phyloP scores from a whole-genome alignment of 345 rosid genomes.

The Linum lewisii region DNA sequence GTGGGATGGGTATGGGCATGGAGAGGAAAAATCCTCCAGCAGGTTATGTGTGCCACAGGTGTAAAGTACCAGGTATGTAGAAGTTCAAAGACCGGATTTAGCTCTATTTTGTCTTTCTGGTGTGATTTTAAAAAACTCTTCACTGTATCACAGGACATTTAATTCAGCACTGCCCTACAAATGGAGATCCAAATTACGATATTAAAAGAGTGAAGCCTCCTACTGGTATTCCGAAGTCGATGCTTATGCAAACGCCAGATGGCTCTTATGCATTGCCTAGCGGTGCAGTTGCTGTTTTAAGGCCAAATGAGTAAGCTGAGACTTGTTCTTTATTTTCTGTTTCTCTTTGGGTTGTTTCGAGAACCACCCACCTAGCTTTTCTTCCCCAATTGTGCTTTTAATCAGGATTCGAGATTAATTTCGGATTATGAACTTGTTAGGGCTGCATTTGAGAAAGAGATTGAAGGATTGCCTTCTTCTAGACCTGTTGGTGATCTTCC shows the following conservation, averaged over 20 bases:
- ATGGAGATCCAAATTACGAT: constrained; percentile 90
- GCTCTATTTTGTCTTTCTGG: background rate
- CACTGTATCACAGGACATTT: constrained; percentile 61
- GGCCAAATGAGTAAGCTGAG: constrained; percentile 80
- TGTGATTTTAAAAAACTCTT: background rate
- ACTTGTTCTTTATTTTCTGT: background rate
- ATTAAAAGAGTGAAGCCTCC: constrained; percentile 89
- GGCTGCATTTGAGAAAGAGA: constrained; percentile 96
- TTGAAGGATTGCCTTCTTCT: constrained; percentile 87
- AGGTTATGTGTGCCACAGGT: constrained; percentile 93
- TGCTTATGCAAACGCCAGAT: constrained; percentile 88
- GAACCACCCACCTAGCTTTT: background rate
- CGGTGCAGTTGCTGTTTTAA: constrained; percentile 91
- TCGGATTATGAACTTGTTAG: constrained; percentile 21
- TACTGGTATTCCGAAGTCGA: constrained; percentile 96
- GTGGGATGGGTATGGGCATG: constrained; percentile 70
- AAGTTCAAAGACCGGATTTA: background rate
- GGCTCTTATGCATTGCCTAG: constrained; percentile 97
- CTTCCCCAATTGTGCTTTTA: background rate
- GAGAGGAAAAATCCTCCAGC: constrained; percentile 96
- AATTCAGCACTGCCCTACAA: constrained; percentile 98
- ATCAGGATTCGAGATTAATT: constrained; percentile 7
- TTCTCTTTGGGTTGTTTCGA: constrained; percentile 5
- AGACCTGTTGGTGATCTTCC: constrained; percentile 94
- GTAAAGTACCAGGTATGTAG: constrained; percentile 81